Base-by-base conservation (phyloP, 306 rosid species). In the Vicia villosa region DNA sequence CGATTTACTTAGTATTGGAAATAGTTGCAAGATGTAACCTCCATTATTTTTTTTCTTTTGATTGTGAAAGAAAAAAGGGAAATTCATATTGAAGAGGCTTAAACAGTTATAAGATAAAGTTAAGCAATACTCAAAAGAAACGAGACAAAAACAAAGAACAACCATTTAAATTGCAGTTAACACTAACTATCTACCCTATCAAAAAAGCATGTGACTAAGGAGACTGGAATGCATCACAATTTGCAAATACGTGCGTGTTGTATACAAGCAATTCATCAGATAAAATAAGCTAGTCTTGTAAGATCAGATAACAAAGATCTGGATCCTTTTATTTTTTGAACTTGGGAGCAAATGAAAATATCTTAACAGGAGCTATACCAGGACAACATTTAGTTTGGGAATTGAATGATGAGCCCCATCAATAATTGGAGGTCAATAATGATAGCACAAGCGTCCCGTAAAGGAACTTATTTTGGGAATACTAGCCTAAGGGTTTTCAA, bases 91-190 rank as follows among this genome's bases (percentile, higher is more conserved):
- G 36, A 19, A 60, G 69, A 68, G 37, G 41, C 14, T 10, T 8
- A 14, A 37, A 52, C 41, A 32, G 14, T 21, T 16, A 45, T 19
- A 56, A 20, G 26, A 7, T 19, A 47, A 5, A 6, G 16, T 63
- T 63, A 43, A 34, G 45, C 12, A 12, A 24, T 67, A 69, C 66
- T 50, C 6, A 13, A 58, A 64, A 59, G 62, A 71, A 46, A 60
- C 16, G 16, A 46, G 63, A 49, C 24, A 50, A 47, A 19, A 76
- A 12, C 51, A 60, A 37, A 45, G 10, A 69, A 69, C 38, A 11
- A 14, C 11, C 21, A 26, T 69, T 15, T n/a, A n/a, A 45, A 7
- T n/a, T 45, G 51, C 51, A 45, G 1, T 45, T 45, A 45, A 45
- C 50, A 45, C 9, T 14, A n/a, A 5, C 14, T 13, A 28, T 28